phyloP scores from a whole-genome alignment of 2,329 filamentous ascomycete genomes.

The Lasiodiplodia gonubiensis region DNA sequence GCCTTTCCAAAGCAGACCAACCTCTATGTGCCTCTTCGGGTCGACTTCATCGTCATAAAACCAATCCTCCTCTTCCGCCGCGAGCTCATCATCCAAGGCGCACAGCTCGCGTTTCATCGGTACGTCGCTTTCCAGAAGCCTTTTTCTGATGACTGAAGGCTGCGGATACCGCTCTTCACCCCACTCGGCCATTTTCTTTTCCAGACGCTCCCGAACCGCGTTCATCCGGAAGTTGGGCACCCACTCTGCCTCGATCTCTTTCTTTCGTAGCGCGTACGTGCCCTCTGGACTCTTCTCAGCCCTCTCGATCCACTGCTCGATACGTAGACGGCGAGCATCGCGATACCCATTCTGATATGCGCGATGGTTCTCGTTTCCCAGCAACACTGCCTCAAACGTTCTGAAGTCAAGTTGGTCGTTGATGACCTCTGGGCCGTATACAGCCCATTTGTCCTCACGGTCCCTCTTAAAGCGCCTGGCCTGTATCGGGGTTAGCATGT shows the following conservation, averaged over 20 bases:
- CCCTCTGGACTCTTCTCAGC: background rate
- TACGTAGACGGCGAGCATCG: slow-evolving; percentile 7
- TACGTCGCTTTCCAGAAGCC: slow-evolving; percentile 7
- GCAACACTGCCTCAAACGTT: slow-evolving; percentile 5
- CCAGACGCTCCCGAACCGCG: background rate
- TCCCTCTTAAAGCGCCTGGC: slow-evolving; percentile 5
- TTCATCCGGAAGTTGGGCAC: slow-evolving; percentile 15
- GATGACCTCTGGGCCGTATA: background rate
- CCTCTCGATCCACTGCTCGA: background rate
- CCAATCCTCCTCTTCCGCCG: background rate
- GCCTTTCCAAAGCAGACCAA: slow-evolving; percentile 9
- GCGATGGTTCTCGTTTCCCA: slow-evolving; percentile 13
- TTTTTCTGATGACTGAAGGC: background rate
- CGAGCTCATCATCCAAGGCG: background rate
- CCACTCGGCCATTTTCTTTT: slow-evolving; percentile 10
- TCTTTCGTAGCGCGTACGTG: background rate
- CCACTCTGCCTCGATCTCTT: slow-evolving; percentile 10
- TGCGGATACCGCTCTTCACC: background rate
- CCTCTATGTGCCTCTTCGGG: background rate
- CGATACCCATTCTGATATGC: slow-evolving; percentile 13
- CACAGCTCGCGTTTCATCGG: slow-evolving; percentile 10
- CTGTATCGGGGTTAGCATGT: background rate
- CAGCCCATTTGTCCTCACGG: slow-evolving; percentile 1
- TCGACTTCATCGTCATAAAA: background rate
- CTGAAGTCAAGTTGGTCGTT: background rate